phyloP scores from a whole-genome alignment of 345 rosid genomes.

The Trapa bicornis region DNA sequence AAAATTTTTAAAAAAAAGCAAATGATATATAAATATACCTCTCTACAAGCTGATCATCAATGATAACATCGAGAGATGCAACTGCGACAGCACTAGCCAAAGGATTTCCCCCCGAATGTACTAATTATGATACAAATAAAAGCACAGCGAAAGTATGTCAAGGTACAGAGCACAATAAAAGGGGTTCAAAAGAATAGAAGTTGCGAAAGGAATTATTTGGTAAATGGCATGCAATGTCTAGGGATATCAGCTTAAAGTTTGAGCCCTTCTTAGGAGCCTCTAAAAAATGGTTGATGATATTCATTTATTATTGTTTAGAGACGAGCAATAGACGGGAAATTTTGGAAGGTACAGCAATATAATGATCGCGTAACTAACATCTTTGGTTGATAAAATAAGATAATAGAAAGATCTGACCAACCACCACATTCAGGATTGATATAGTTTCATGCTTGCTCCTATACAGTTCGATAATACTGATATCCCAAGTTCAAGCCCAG shows the following conservation, averaged over 20 bases:
- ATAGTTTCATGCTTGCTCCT: too few species aligned
- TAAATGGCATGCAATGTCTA: neutral
- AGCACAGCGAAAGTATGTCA: neutral
- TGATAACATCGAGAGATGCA: constrained; percentile 72
- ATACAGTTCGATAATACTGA: too few species aligned
- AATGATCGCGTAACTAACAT: neutral
- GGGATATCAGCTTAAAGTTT: neutral
- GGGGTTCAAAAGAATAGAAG: neutral
- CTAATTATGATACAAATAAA: constrained; percentile 19
- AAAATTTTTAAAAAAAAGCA: neutral
- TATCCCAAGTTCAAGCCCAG: too few species aligned
- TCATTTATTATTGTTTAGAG: neutral
- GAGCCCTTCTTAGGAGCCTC: neutral
- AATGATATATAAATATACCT: constrained; percentile 25
- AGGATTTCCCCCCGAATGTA: constrained; percentile 97
- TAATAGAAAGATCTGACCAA: neutral
- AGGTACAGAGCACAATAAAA: neutral
- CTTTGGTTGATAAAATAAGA: neutral
- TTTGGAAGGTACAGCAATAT: too few species aligned
- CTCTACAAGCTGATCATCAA: constrained; percentile 62
- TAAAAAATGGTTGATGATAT: neutral
- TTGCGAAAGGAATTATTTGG: neutral
- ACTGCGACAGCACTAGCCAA: constrained; percentile 91
- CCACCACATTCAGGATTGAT: too few species aligned
- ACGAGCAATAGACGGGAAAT: neutral